phyloP scores from a whole-genome alignment of 2,329 filamentous ascomycete species.

The Verticillium isaacii region DNA sequence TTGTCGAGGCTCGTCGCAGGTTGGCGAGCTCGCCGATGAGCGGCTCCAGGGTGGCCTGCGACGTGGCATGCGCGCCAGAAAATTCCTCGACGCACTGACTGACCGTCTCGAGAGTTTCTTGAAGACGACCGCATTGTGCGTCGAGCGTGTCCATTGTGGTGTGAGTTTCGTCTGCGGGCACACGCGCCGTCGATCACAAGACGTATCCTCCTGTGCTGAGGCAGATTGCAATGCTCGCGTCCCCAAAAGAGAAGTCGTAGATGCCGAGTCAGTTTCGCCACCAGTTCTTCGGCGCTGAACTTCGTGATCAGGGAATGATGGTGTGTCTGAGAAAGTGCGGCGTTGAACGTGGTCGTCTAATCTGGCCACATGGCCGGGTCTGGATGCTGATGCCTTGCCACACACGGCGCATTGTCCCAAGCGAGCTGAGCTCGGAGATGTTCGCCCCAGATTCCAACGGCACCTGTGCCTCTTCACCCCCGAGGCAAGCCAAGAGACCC shows the following conservation, averaged over 20 bases:
- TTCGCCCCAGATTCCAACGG: background rate
- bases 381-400: background rate
- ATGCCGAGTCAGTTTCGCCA: too few species aligned
- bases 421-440: background rate
- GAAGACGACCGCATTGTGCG: constrained; percentile 23
- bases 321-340: too few species aligned
- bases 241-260: too few species aligned
- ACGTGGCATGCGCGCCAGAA: background rate
- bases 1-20: background rate
- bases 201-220: too few species aligned
- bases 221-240: too few species aligned
- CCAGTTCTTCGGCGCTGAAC: too few species aligned
- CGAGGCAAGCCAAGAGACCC: background rate
- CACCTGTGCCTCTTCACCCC: background rate
- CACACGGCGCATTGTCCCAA: background rate
- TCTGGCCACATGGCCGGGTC: background rate
- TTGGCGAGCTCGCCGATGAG: background rate
- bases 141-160: constrained; percentile 26
- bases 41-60: background rate
- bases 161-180: background rate
- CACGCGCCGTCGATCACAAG: too few species aligned
- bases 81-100: background rate
- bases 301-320: too few species aligned
- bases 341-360: background rate
- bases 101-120: background rate